A percentile compares a stretch with the other conserved stretches of the same genome.
These are phyloP conservation scores for Phytopythium litorale DNA, from an alignment of 352 stramenopile species.

Conservation along the genomic window DNA sequence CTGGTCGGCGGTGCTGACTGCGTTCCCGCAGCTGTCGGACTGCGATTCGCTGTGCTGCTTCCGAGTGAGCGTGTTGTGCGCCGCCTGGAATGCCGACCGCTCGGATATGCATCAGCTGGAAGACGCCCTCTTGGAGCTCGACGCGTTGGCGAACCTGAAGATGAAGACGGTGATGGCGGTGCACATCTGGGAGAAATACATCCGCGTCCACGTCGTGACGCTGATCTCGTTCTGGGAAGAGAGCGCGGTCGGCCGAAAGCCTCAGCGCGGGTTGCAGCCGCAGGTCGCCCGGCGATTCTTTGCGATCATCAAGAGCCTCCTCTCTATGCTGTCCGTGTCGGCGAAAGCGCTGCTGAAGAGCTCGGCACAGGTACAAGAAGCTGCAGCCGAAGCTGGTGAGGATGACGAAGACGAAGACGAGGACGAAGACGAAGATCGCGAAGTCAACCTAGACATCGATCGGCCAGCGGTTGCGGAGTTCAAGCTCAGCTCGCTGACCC, in stretches of 20 bases:
- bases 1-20: conserved; percentile 45
- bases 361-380: not conserved
- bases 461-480: conserved; percentile 13
- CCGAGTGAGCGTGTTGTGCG: conserved; percentile 53
- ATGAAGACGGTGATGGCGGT: conserved; percentile 60
- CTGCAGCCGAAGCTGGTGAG: not conserved
- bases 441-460: conserved; percentile 26
- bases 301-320: conserved; percentile 60
- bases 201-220: conserved; percentile 76
- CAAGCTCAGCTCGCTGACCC: conserved; percentile 45
- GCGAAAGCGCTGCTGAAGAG: conserved; percentile 21
- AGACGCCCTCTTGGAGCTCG: conserved; percentile 62
- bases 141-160: conserved; percentile 30
- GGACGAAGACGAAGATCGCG: conserved; percentile 21
- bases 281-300: conserved; percentile 78
- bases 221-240: conserved; percentile 84
- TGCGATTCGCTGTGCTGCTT: conserved; percentile 64
- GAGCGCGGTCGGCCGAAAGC: conserved; percentile 55
- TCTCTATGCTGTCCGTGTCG: conserved; percentile 36
- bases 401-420: conserved; percentile 8
- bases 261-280: conserved; percentile 67
- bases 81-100: conserved; percentile 77
- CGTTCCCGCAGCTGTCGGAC: conserved; percentile 61
- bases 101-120: conserved; percentile 84
- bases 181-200: conserved; percentile 80